Evolutionary conservation across 345 rosid species (phyloP).

Genomic region (Populus alba): DNA sequence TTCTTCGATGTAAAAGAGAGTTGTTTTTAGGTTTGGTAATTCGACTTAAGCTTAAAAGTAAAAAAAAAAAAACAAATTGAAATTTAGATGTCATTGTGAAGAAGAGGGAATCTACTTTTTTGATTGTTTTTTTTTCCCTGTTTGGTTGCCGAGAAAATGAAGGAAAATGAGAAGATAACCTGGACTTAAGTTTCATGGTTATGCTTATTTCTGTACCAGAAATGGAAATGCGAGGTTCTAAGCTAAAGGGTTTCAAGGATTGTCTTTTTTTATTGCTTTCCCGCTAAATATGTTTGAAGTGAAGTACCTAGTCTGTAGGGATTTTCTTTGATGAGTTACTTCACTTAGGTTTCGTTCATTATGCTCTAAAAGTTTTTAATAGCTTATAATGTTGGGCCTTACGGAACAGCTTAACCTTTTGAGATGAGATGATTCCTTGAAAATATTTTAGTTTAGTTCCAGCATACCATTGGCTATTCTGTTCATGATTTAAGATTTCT

Average conservation of each 20-base stretch:
- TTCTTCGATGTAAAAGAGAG: not conserved
- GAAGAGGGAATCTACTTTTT: not conserved
- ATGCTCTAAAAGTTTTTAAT: not conserved
- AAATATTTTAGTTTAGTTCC: not conserved
- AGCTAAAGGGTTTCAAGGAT: not conserved
- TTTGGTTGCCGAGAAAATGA: not conserved
- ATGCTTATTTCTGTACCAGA: not conserved
- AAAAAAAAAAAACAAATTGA: too few species aligned
- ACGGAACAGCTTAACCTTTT: too few species aligned
- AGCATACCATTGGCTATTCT: too few species aligned
- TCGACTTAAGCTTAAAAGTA: not conserved
- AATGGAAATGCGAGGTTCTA: not conserved
- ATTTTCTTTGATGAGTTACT: not conserved
- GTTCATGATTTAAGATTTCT: not conserved
- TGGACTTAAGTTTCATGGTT: not conserved
- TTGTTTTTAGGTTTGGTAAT: not conserved
- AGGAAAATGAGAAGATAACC: slow-evolving; percentile 1
- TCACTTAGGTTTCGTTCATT: not conserved
- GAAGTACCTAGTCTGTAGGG: not conserved
- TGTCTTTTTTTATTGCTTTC: not conserved
- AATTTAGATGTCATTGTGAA: not conserved
- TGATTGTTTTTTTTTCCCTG: not conserved
- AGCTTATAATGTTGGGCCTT: too few species aligned
- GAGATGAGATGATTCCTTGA: too few species aligned
- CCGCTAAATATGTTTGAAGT: not conserved